phyloP scores from a whole-genome alignment of 164 flowering plant genomes.

The Magnolia kwangsiensis region DNA sequence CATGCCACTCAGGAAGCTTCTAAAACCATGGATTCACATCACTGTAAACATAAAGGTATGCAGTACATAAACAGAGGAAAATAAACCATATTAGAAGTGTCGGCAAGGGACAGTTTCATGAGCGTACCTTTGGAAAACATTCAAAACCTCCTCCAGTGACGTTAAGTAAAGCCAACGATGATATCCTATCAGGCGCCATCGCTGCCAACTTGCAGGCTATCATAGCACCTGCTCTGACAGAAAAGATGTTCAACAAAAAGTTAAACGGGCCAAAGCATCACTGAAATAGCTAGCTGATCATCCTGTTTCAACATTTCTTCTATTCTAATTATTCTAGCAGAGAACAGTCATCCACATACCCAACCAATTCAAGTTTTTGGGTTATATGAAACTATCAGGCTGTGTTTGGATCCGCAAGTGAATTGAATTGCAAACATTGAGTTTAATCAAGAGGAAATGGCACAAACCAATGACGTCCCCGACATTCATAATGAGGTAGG shows the following conservation, averaged over 20 bases:
- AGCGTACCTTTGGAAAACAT: conserved; percentile 81
- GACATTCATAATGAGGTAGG: no score
- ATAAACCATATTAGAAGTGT: background rate
- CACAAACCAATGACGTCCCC: background rate
- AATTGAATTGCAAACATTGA: background rate
- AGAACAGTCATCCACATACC: background rate
- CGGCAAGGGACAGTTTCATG: background rate
- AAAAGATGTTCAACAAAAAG: conserved; percentile 3
- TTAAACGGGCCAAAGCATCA: conserved; percentile 3
- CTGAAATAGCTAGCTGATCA: background rate
- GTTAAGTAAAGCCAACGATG: conserved; percentile 83
- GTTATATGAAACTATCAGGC: no score
- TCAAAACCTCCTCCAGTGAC: conserved; percentile 94
- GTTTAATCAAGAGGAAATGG: background rate
- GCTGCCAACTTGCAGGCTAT: conserved; percentile 91
- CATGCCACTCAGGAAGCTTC: no score
- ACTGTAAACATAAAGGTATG: background rate
- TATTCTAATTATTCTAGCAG: background rate
- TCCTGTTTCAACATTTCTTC: background rate
- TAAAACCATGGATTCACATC: background rate
- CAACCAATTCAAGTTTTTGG: no score
- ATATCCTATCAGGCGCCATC: conserved; percentile 71
- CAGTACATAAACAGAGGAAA: background rate
- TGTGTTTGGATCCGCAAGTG: background rate
- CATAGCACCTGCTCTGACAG: conserved; percentile 73